These are phyloP conservation scores for Stachybotrys echinatus DNA, from an alignment of 2,329 filamentous ascomycete genomes.

Conservation along the genomic window DNA sequence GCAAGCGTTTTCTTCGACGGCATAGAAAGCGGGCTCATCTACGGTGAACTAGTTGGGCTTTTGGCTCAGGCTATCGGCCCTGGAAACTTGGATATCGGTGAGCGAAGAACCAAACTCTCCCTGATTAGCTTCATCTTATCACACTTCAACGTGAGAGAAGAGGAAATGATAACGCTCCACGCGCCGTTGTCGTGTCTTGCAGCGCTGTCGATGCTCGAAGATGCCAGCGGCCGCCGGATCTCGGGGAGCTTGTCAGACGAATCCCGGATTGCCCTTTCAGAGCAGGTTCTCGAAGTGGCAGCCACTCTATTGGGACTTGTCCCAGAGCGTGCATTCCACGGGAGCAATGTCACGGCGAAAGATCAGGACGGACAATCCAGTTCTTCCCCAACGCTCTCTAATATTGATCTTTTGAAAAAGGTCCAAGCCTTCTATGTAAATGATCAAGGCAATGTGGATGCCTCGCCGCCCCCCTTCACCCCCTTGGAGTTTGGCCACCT, in stretches of 20 bases:
- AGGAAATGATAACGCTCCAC: conserved; percentile 89
- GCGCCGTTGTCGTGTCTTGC: conserved; percentile 61
- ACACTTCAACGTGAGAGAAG: conserved; percentile 90
- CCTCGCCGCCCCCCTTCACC: conserved; percentile 53
- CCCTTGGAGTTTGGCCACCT: conserved; percentile 52
- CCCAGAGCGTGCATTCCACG: conserved; percentile 57
- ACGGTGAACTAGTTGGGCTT: conserved; percentile 71
- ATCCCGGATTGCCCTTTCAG: conserved; percentile 22
- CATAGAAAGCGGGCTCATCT: conserved; percentile 90
- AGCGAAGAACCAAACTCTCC: conserved; percentile 59
- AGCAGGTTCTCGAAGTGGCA: conserved; percentile 41
- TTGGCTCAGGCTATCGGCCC: conserved; percentile 55
- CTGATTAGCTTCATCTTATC: conserved; percentile 76
- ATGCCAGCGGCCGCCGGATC: conserved; percentile 35
- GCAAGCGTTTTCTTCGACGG: conserved; percentile 97
- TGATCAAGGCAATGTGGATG: conserved; percentile 65
- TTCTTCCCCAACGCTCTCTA: conserved; percentile 12
- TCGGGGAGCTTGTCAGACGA: conserved; percentile 22
- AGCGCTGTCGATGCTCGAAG: conserved; percentile 61
- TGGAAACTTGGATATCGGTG: conserved; percentile 33
- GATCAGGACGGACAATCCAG: conserved; percentile 3
- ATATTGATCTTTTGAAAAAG: conserved; percentile 50
- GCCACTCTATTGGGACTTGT: conserved; percentile 57
- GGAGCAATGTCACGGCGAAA: conserved; percentile 7
- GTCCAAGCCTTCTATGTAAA: conserved; percentile 64